These are phyloP conservation scores for Stipa capillata DNA, from an alignment of 176 grass and related monocot genomes.

Conservation along the genomic window DNA sequence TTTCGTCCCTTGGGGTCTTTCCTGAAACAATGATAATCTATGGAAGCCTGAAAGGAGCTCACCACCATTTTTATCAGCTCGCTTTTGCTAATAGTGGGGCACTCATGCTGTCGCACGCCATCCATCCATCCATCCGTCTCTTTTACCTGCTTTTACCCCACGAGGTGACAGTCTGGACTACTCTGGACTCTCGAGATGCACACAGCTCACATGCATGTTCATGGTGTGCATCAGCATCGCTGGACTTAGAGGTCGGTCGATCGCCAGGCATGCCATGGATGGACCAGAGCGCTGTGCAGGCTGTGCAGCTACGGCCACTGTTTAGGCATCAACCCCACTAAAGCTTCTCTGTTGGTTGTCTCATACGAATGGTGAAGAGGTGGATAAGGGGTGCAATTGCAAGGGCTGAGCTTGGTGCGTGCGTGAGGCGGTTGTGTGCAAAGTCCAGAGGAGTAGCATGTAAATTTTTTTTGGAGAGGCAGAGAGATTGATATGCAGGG, in stretches of 20 bases:
- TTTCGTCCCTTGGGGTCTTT: neutral
- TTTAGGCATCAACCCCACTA: neutral
- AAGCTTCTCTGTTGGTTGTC: neutral
- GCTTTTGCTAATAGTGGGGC: constrained; percentile 27
- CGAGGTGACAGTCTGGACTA: constrained; percentile 18
- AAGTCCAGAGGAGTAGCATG: too few relatives aligned
- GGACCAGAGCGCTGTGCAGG: neutral
- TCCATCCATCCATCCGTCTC: neutral
- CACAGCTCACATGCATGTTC: neutral
- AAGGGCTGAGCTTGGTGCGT: neutral
- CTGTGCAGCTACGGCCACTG: neutral
- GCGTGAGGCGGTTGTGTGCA: too few relatives aligned
- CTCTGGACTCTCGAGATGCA: neutral
- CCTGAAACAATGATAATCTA: neutral
- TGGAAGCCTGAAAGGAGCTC: neutral
- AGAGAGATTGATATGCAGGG: too few relatives aligned
- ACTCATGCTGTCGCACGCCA: constrained; percentile 13
- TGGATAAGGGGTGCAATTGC: neutral
- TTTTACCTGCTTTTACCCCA: neutral
- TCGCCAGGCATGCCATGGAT: neutral
- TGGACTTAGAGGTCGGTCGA: neutral
- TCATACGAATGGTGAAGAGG: neutral
- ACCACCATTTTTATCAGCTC: neutral
- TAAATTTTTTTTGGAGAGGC: too few relatives aligned
- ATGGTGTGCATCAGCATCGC: neutral